Base-by-base conservation (phyloP, 768 basidiomycete species). In the Suillus cothurnatus region DNA sequence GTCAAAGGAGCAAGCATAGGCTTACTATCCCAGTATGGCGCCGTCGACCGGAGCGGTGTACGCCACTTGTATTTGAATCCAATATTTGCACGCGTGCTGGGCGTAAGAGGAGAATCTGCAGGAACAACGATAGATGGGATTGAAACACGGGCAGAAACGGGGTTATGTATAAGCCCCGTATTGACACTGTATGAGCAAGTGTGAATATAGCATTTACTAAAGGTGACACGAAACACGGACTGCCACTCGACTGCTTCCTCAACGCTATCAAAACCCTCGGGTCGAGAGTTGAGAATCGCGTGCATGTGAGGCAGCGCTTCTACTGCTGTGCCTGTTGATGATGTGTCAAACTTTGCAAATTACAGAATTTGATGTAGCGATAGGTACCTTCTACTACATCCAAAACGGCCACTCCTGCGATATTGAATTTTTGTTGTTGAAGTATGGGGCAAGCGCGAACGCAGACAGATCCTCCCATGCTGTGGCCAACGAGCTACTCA, bases 201-300 rank as follows among this genome's bases (percentile, higher is more conserved):
- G 49, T 26, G 32, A n/a, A 23, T n/a, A 59, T 47, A 47, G 26
- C 34, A 61, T n/a, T 14, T 26, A 34, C 3, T 4, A 7, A 49
- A 23, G 12, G 8, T 2, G 47, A 14, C n/a, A 5, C 2, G 28
- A 32, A 66, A 36, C 11, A 83, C 95, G 72, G 77, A 98, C 95
- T 99, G 97, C 97, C 97, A 99, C 66, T 93, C 89, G 49, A 99
- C 88, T 0, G 92, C 95, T 61, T 91, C 91, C 73, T 96, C 92
- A 9, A 90, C 78, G 52, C 86, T 92, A 61, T 87, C 85, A 74
- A 99, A 99, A 0, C 91, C 90, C 57, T 88, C 89, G 8, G 97
- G 97, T 14, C 95, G 87, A 32, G 89, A 86, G 64, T 92, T 90
- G 36, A 99, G 84, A 41, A 99, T 86, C 49, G 83, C 87, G 66